A percentile compares a stretch with the other conserved stretches of the same genome.
Evolutionary conservation across 345 rosid genomes (phyloP).

Genomic region (Arabis hirsuta): DNA sequence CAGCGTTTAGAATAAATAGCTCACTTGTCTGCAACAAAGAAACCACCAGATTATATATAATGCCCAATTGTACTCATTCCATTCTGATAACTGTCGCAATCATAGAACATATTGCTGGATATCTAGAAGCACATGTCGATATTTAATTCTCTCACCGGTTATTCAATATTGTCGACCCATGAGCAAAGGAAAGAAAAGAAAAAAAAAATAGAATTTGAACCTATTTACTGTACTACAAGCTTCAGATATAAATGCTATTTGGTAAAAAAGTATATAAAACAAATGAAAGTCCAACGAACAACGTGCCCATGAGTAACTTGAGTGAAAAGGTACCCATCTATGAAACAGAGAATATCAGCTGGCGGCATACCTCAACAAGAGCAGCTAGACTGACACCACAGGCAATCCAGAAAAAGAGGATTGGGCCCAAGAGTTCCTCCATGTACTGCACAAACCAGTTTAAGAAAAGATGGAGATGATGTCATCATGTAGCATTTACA

Average conservation of each 20-base stretch:
- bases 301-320: background rate
- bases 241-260: conserved; percentile 1
- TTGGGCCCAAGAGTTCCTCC: conserved; percentile 80
- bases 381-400: conserved; percentile 88
- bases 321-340: conserved; percentile 17
- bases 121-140: conserved; percentile 9
- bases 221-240: background rate
- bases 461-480: conserved; percentile 28
- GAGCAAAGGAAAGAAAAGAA: conserved; percentile 7
- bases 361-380: conserved; percentile 78
- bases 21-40: conserved; percentile 63
- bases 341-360: conserved; percentile 10
- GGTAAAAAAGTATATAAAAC: background rate
- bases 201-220: background rate
- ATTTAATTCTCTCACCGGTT: conserved; percentile 19
- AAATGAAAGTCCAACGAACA: conserved; percentile 18
- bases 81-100: conserved; percentile 16
- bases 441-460: conserved; percentile 63
- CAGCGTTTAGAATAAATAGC: conserved; percentile 63
- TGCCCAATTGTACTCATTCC: conserved; percentile 23
- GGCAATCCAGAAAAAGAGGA: conserved; percentile 84
- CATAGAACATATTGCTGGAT: conserved; percentile 12
- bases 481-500: conserved; percentile 22
- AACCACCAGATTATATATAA: conserved; percentile 25
- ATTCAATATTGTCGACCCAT: conserved; percentile 12